Evolutionary conservation across 2,329 filamentous ascomycete species (phyloP), one percentile per base, ranked within the genome.

Genomic region (Pseudopithomyces maydicus): DNA sequence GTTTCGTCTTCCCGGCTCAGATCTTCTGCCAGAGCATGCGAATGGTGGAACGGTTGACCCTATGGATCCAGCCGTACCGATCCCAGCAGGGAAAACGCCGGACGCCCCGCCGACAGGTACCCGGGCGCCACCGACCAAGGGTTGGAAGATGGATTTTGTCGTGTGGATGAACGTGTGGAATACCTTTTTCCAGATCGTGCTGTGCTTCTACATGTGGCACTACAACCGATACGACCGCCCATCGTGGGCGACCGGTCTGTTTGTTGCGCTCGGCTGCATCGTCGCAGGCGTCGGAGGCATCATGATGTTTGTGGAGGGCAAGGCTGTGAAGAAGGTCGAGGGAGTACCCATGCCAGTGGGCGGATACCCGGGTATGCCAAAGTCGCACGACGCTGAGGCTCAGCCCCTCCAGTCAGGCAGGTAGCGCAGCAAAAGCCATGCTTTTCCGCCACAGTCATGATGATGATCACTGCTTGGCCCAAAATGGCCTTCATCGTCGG

Each of bases 201-300:
- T 96, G 1, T 89, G 87, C 8, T 88, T 84, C 2, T 90, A 92
- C 77, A 96, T 96, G 92, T 96, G 90, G 90, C 87, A 85, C 1
- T 80, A 90, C 75, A 90, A 91, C 69, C 81, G 90, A 19, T 88
- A 87, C 67, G 78, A 89, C 20, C 81, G 92, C n/a, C 91, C 92
- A 0, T 84, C 85, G 20, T 96, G 91, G 91, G 84, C 87, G 11
- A 93, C 90, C 0, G 92, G 91, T 1, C 76, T 92, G 0, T 91
- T 95, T 69, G 89, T 96, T 17, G 89, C 85, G 2, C 71, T 94
- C 6, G 91, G 87, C 2, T 92, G 88, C 68, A 81, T 88, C 19
- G 86, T 89, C 5, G 89, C 88, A 7, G 89, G 83, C 15, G 70
- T 85, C 20, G 91, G 86, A 15, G 91, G 91, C 2, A 76, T 89